phyloP scores from a whole-genome alignment of 1,284 basidiomycete genomes.

The Singerocomus inundabilis region DNA sequence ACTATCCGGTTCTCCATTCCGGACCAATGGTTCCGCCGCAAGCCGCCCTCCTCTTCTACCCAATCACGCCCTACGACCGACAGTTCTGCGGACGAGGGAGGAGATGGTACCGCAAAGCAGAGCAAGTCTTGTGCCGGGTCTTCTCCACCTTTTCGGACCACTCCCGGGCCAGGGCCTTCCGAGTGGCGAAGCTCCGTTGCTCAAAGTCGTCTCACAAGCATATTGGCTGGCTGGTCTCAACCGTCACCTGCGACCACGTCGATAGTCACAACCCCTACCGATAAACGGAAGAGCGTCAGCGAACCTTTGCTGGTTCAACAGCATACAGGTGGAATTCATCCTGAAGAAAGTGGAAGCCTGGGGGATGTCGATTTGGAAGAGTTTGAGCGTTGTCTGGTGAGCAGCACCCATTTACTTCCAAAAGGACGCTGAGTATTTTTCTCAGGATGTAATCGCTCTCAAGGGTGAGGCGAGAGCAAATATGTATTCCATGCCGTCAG shows the following conservation, averaged over 20 bases:
- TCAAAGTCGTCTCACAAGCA: constrained; percentile 59
- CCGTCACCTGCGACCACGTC: constrained; percentile 37
- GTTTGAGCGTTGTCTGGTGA: constrained; percentile 66
- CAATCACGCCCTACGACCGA: constrained; percentile 54
- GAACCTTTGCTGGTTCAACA: constrained; percentile 59
- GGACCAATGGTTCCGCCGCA: constrained; percentile 76
- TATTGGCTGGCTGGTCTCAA: constrained; percentile 63
- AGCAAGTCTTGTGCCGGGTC: constrained; percentile 21
- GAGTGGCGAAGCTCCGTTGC: constrained; percentile 51
- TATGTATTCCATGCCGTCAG: constrained; percentile 63
- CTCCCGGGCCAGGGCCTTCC: constrained; percentile 23
- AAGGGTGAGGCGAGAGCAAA: constrained; percentile 66
- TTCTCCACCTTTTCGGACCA: constrained; percentile 5
- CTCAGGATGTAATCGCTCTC: constrained; percentile 69
- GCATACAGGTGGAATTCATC: constrained; percentile 33
- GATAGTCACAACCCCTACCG: constrained; percentile 22
- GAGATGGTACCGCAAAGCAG: constrained; percentile 65
- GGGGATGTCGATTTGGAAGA: constrained; percentile 48
- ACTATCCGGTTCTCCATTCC: constrained; percentile 65
- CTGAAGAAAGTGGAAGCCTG: constrained; percentile 33
- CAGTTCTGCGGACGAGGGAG: constrained; percentile 52
- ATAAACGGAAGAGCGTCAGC: constrained; percentile 60
- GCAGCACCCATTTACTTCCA: constrained; percentile 21
- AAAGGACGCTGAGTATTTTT: constrained; percentile 1
- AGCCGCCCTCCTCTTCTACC: constrained; percentile 49